Conservation (phyloP, 2,329 filamentous ascomycete species). For the Trichoderma guizhouense region DNA sequence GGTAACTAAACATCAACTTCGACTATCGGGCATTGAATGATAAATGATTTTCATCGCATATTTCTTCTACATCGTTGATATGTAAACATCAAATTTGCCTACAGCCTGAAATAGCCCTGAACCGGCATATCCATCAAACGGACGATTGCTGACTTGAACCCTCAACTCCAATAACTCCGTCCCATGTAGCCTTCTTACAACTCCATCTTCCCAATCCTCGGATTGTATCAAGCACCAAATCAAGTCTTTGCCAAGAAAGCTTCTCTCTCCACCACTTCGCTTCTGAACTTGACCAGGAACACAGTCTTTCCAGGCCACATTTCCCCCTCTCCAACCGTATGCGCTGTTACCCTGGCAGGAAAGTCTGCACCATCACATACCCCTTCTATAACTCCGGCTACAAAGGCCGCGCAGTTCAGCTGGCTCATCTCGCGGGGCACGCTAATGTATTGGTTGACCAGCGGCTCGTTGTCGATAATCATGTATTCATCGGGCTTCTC, state of each 20-base stretch:
- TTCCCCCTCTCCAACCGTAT: slow-evolving; percentile 69
- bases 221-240: background rate
- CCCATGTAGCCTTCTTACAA: background rate
- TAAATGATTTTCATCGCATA: background rate
- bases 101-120: background rate
- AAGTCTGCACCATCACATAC: slow-evolving; percentile 93
- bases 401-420: slow-evolving; percentile 93
- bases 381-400: slow-evolving; percentile 92
- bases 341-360: slow-evolving; percentile 82
- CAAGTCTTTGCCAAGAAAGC: slow-evolving; percentile 65
- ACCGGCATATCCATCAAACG: background rate
- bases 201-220: background rate
- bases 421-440: slow-evolving; percentile 94
- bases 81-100: background rate
- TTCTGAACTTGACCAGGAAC: slow-evolving; percentile 87
- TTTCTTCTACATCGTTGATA: background rate
- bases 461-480: slow-evolving; percentile 96
- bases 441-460: slow-evolving; percentile 91
- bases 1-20: background rate
- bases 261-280: slow-evolving; percentile 90
- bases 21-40: background rate
- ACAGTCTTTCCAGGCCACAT: slow-evolving; percentile 98
- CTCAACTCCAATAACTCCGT: slow-evolving; percentile 25
- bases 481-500: slow-evolving; percentile 93
- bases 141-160: slow-evolving; percentile 6